A percentile compares a stretch with the other conserved stretches of the same genome.
These are phyloP conservation scores for Arxiozyma heterogenica DNA, from an alignment of 1,139 yeast species.

Conservation along the genomic window DNA sequence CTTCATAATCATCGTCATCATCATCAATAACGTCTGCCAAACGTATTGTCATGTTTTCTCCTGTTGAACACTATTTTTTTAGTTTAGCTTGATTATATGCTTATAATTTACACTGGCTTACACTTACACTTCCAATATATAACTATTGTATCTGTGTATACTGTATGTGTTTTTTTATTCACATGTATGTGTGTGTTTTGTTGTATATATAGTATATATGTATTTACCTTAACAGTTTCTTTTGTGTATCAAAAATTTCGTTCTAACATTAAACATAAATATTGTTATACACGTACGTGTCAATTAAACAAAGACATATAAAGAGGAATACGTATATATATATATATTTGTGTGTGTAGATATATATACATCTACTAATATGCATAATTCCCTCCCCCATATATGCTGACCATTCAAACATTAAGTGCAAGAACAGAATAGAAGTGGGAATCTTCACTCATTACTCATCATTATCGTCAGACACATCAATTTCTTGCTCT, in stretches of 20 bases:
- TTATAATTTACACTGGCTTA: not conserved
- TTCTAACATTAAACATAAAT: not conserved
- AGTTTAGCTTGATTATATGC: too few relatives aligned
- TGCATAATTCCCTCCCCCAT: not conserved
- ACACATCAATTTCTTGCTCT: constrained; percentile 20
- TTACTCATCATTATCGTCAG: constrained; percentile 4
- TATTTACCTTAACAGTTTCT: not conserved
- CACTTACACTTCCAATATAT: not conserved
- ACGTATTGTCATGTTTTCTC: not conserved
- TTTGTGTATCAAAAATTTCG: not conserved
- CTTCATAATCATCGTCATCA: constrained; percentile 26
- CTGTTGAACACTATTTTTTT: too few relatives aligned
- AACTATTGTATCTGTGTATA: not conserved
- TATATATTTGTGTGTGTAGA: too few relatives aligned
- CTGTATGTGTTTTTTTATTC: not conserved
- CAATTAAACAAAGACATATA: too few relatives aligned
- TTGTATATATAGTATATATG: too few relatives aligned
- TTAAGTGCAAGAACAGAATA: too few relatives aligned
- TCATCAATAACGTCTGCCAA: constrained; percentile 11
- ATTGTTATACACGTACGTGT: not conserved
- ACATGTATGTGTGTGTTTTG: too few relatives aligned
- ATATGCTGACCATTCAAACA: not conserved
- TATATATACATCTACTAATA: too few relatives aligned
- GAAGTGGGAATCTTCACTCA: not conserved
- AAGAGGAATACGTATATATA: not conserved